Evolutionary conservation across 257 asterid genomes (phyloP).

Genomic region (Leptodermis oblonga): DNA sequence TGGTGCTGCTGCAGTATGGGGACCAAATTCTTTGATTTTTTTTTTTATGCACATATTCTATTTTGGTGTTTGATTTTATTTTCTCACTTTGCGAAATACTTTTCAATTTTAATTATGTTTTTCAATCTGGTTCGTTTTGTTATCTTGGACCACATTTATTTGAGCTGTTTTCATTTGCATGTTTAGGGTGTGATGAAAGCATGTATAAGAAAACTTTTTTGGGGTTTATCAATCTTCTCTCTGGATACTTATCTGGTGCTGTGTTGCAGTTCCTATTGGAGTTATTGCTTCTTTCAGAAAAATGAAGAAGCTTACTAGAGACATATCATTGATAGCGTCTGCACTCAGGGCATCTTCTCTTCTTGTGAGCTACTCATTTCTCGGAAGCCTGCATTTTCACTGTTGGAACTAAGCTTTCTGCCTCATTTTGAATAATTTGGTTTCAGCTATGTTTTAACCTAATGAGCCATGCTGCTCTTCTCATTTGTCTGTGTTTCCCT

Average conservation of each 20-base stretch:
- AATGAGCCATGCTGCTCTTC: background rate
- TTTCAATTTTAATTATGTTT: too few relatives aligned
- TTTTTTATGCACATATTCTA: background rate
- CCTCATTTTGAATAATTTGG: background rate
- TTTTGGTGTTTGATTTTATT: background rate
- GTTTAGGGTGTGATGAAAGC: constrained; percentile 1
- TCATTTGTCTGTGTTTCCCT: background rate
- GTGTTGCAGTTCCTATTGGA: constrained; percentile 79
- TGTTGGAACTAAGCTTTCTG: background rate
- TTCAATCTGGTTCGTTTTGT: background rate
- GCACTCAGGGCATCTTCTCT: constrained; percentile 75
- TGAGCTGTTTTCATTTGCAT: background rate
- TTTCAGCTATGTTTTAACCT: background rate
- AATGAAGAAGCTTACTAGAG: constrained; percentile 83
- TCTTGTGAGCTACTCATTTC: constrained; percentile 55
- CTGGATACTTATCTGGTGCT: constrained; percentile 21
- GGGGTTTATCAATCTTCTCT: background rate
- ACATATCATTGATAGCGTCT: constrained; percentile 51
- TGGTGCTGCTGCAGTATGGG: too few relatives aligned
- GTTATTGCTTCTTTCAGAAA: constrained; percentile 79
- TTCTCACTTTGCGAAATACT: background rate
- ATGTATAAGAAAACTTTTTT: background rate
- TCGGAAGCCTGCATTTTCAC: constrained; percentile 1
- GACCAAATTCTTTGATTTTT: background rate
- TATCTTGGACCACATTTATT: background rate